Evolutionary conservation across 2,329 filamentous ascomycete genomes (phyloP), one percentile per base, ranked within the genome.

Genomic region (Colletotrichum destructivum): DNA sequence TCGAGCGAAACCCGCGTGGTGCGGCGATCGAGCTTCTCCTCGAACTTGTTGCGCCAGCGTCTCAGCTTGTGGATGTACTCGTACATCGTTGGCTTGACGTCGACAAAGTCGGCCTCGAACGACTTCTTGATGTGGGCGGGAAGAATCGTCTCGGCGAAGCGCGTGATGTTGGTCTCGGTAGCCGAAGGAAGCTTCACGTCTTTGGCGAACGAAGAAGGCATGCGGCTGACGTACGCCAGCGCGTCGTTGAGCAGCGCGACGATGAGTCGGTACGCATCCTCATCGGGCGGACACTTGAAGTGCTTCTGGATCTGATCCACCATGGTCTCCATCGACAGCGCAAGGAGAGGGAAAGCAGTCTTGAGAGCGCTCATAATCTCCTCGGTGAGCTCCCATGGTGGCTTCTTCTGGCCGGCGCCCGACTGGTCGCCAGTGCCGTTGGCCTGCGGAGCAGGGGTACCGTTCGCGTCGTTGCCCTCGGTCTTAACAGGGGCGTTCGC

Each of bases 281-380:
- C 96, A 77, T 99, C 96, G 0, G 96, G 96, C 16, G 96, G 96
- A 78, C 96, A 98, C 84, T 99, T 99, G 89, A 99, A 99, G 83
- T 98, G 93, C 86, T 98, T 98, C 81, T 96, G 93, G 71, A 99
- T 98, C 82, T 98, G 96, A 79, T 99, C 96, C 40, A 98, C 95
- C 95, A 98, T 99, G 0, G 96, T 98, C 84, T 99, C 96, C 96
- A 99, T 98, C 0, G 96, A 98, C 54, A 98, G 86, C 12, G 97
- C 96, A 76, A 99, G 89, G 21, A 99, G 88, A 31, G 96, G 96
- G 86, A 98, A 99, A 0, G 96, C 95, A 8, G 96, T 98, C 87
- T 99, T 98, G 65, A 99, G 90, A 40, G 95, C 93, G 44, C 95
- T 93, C 88, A 98, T 95, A 72, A 99, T 94, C 80, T 98, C 95